phyloP scores from a whole-genome alignment of 768 basidiomycete species.

The Lanmaoa rubissima region DNA sequence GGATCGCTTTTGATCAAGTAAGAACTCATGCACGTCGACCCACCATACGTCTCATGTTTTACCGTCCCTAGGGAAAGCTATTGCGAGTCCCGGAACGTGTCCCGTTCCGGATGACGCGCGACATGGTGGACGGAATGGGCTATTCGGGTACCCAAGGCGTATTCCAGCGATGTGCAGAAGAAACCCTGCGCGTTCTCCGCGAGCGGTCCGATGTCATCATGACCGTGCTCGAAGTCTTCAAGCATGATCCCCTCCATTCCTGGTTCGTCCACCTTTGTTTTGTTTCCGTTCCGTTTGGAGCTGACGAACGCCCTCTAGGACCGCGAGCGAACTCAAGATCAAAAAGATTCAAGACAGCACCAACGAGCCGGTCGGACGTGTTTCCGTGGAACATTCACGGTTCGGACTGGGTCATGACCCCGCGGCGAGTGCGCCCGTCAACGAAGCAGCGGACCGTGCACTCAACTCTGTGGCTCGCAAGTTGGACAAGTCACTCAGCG shows the following conservation, averaged over 20 bases:
- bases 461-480: conserved; percentile 78
- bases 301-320: conserved; percentile 37
- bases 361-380: conserved; percentile 24
- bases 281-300: neutral
- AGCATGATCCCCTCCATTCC: conserved; percentile 90
- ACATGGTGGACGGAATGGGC: conserved; percentile 95
- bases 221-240: conserved; percentile 96
- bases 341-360: conserved; percentile 55
- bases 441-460: conserved; percentile 90
- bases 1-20: conserved; percentile 95
- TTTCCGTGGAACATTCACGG: conserved; percentile 25
- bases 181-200: conserved; percentile 88
- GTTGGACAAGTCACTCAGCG: conserved; percentile 79
- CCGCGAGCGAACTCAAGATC: conserved; percentile 73
- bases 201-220: conserved; percentile 83
- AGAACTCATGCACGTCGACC: neutral
- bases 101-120: conserved; percentile 92
- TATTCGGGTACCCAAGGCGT: conserved; percentile 88
- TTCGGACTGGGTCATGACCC: conserved; percentile 60
- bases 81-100: conserved; percentile 82
- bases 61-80: conserved; percentile 61
- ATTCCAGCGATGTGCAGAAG: conserved; percentile 92
- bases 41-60: neutral
- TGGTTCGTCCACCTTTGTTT: conserved; percentile 53
- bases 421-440: conserved; percentile 56